Evolutionary conservation across 2,329 filamentous ascomycete species (phyloP), one percentile per base, ranked within the genome.

Genomic region (Beauveria varroae): DNA sequence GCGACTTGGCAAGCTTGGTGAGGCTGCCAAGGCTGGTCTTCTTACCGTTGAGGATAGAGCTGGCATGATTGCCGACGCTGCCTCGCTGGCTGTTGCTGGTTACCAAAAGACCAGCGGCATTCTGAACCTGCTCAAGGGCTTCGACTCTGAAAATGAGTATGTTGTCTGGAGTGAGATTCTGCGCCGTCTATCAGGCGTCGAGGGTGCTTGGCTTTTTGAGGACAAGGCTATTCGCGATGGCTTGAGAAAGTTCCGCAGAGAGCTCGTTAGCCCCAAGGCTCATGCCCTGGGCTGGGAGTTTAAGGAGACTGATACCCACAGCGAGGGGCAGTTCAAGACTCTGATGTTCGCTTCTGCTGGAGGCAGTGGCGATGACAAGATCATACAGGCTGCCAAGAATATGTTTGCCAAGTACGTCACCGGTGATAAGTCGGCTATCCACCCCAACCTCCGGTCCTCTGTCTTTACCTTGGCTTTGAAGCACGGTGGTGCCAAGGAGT

Each of bases 141-240:
- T 98, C 71, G 85, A 87, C 69, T 81, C 86, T 1, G 93, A 98
- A 77, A 80, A 86, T 1, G 90, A 96, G 69, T 97, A 92, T 66
- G 90, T 97, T 44, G 93, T 98, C 3, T 98, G 93, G 93, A 92
- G 91, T 67, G 93, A 97, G 74, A 90, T 98, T 63, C 83, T 92
- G 55, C 83, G 88, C 51, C 87, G 92, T 52, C 83, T 97, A 63
- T 85, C 84, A 26, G 82, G 86, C n/a, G 83, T 98, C 41, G 89
- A 93, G 67, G 84, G 84, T 58, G 90, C 93, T 8, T 98, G 93
- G 93, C 80, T 93, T 66, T 75, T 75, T 50, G 91, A 97, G 73
- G 89, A 96, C 62, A 75, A 88, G 64, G 80, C 86, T 44, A 77
- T 86, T 55, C 87, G 85, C 66, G 85, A 93, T 64, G 90, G 89